Evolutionary conservation across 2,329 filamentous ascomycete genomes (phyloP).

Genomic region (Cytospora piceicola): DNA sequence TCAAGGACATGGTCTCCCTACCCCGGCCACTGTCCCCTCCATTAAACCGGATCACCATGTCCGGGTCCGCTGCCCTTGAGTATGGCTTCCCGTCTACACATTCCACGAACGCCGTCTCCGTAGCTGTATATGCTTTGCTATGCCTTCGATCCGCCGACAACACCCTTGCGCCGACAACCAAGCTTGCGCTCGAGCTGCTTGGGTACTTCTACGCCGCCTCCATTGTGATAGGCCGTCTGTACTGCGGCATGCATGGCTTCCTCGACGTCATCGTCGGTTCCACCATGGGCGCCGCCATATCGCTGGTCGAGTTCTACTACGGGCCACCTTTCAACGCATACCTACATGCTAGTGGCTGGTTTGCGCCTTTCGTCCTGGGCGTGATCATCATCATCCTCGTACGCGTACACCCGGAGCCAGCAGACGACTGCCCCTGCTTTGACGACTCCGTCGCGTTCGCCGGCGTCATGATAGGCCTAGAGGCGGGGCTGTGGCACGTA

Average conservation of each 20-base stretch:
- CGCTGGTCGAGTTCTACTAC: constrained; percentile 62
- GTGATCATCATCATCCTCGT: constrained; percentile 75
- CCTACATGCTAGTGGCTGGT: constrained; percentile 67
- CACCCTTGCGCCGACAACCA: constrained; percentile 61
- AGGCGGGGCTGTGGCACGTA: constrained; percentile 84
- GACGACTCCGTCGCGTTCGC: constrained; percentile 95
- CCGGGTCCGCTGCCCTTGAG: constrained; percentile 89
- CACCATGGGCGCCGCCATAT: constrained; percentile 70
- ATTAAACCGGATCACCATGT: constrained; percentile 95
- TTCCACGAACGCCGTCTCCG: constrained; percentile 94
- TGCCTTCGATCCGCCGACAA: constrained; percentile 69
- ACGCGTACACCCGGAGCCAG: constrained; percentile 90
- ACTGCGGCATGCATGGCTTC: constrained; percentile 99
- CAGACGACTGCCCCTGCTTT: constrained; percentile 95
- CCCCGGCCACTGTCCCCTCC: constrained; percentile 91
- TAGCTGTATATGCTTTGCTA: constrained; percentile 81
- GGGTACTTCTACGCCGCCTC: constrained; percentile 86
- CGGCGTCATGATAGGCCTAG: constrained; percentile 83
- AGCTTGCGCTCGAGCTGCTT: constrained; percentile 65
- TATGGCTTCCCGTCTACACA: constrained; percentile 98
- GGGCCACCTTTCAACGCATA: constrained; percentile 69
- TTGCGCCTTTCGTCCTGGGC: constrained; percentile 66
- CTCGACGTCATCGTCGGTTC: constrained; percentile 86
- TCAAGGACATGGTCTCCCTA: constrained; percentile 93
- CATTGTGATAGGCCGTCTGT: constrained; percentile 87